Evolutionary conservation across 2,329 filamentous ascomycete genomes (phyloP), one percentile per base, ranked within the genome.

Genomic region (Neocucurbitaria cava): DNA sequence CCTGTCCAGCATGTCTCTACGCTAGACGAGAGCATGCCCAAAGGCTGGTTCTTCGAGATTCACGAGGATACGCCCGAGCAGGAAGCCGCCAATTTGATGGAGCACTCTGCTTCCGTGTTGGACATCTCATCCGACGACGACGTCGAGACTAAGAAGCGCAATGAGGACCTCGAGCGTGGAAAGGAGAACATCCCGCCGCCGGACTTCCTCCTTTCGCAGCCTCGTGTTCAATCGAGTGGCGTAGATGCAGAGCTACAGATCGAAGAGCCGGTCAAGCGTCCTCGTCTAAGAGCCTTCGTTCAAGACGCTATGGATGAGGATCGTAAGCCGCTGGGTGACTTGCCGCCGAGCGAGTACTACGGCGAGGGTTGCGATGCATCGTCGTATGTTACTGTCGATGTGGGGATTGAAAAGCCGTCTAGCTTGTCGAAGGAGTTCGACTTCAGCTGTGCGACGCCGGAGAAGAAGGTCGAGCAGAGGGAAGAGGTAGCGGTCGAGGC

Each of bases 141-240:
- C 75, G 84, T 78, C 24, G 82, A 85, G 68, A 82, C 79, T 45
- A 84, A 84, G 69, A 77, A 70, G 73, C 81, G 63, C 81, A 81
- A 78, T 52, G 70, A 74, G 28, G 85, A 90, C 62, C 83, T 85
- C 41, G 76, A 79, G 52, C 82, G 86, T 28, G 90, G 92, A 69
- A 99, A 99, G 81, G 94, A 99, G 80, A 99, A 99, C 71, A 87
- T 96, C 17, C 90, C 94, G 4, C 94, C 94, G 5, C 76, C 77
- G 1, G 79, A 77, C 47, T 81, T 72, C 40, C 30, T 62, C 11
- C 51, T 58, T 38, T 41, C 64, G 0, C 69, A 68, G 47, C 44
- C 64, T 6, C 56, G 52, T 24, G 52, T 57, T 13, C 52, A 58
- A 6, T 42, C 59, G 6, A 24, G 56, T 7, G 59, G 55, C 17